phyloP scores from a whole-genome alignment of 2,329 filamentous ascomycete species.

The Amphichorda felina region DNA sequence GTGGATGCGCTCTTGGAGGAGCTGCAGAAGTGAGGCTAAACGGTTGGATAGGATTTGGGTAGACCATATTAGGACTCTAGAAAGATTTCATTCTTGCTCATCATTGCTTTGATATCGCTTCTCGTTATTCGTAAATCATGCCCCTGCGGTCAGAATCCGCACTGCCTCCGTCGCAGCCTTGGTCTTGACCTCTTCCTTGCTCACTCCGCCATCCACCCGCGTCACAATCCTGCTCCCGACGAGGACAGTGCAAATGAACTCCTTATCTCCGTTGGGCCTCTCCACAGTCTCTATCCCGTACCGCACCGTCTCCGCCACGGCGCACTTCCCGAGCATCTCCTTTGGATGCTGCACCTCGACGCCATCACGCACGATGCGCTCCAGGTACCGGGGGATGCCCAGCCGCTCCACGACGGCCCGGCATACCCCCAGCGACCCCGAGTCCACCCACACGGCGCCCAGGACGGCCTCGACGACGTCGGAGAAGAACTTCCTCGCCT shows the following conservation, averaged over 20 bases:
- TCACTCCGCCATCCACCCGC: conserved; percentile 31
- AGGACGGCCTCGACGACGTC: conserved; percentile 74
- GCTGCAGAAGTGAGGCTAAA: conserved; percentile 1
- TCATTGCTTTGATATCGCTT: no score
- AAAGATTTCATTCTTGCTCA: no score
- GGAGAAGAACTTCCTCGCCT: conserved; percentile 66
- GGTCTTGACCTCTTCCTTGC: conserved; percentile 38
- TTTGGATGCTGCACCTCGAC: conserved; percentile 55
- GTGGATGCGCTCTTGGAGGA: conserved; percentile 45
- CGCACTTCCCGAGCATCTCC: conserved; percentile 52
- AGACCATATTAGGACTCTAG: not conserved
- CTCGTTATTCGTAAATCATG: no score
- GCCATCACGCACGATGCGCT: conserved; percentile 43
- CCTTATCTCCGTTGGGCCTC: conserved; percentile 9
- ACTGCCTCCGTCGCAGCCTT: conserved; percentile 43
- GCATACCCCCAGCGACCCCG: conserved; percentile 49
- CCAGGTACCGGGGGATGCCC: conserved; percentile 53
- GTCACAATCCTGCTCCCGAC: conserved; percentile 35
- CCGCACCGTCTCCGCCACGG: conserved; percentile 34
- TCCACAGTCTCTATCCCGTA: conserved; percentile 31
- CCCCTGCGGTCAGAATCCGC: conserved; percentile 7
- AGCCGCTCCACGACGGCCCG: conserved; percentile 45
- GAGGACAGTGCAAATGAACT: conserved; percentile 32
- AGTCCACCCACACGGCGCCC: conserved; percentile 78
- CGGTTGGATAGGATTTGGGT: not conserved